These are phyloP conservation scores for Lithospermum erythrorhizon DNA, from an alignment of 257 asterid genomes.

Conservation along the genomic window DNA sequence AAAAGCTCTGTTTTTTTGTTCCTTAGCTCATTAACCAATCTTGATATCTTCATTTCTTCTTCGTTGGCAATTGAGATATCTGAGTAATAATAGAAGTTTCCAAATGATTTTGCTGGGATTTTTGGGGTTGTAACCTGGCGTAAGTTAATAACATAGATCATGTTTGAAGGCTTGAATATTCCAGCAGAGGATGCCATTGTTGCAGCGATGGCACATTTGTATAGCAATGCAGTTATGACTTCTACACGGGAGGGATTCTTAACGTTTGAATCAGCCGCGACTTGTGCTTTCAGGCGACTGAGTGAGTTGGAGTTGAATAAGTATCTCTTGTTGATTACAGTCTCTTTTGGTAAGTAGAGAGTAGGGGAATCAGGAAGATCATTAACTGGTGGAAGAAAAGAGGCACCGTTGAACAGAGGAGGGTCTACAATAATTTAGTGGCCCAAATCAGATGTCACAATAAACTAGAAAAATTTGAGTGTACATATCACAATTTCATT, in stretches of 20 bases:
- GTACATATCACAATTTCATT: too few relatives aligned
- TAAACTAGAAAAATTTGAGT: too few relatives aligned
- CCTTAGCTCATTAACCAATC: background rate
- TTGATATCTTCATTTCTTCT: background rate
- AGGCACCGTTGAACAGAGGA: constrained; percentile 4
- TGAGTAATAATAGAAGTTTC: constrained; percentile 2
- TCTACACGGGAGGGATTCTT: constrained; percentile 8
- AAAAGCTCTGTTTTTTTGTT: background rate
- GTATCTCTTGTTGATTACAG: background rate
- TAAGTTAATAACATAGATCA: constrained; percentile 1
- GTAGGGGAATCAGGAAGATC: too few relatives aligned
- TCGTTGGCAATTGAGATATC: background rate
- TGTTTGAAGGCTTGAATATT: background rate
- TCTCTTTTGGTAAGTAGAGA: background rate
- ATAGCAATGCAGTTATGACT: constrained; percentile 4
- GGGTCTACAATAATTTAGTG: too few relatives aligned
- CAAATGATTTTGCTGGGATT: background rate
- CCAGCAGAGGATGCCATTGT: background rate
- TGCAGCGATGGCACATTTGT: constrained; percentile 9
- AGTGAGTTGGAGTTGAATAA: background rate
- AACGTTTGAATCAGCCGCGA: background rate
- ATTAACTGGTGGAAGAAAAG: too few relatives aligned
- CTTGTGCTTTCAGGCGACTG: constrained; percentile 1
- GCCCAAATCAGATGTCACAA: too few relatives aligned
- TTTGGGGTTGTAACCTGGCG: constrained; percentile 4